Percentiles rank a stretch among this genome's conserved stretches.
Conservation (phyloP, 2,329 filamentous ascomycete genomes). For the Neopestalotiopsis sp. region DNA sequence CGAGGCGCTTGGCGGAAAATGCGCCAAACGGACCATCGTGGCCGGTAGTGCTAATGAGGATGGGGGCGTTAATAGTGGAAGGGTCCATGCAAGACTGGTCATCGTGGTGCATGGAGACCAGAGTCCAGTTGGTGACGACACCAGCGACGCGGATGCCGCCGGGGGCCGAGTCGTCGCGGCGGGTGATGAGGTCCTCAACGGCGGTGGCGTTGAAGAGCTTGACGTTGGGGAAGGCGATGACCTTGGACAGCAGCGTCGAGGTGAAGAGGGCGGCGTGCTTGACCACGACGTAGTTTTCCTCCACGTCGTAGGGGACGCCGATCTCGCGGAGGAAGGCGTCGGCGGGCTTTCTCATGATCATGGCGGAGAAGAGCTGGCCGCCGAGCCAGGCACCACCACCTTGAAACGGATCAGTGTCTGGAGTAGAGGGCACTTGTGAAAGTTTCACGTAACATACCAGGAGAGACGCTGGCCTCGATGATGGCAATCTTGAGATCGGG, state of each 20-base stretch:
- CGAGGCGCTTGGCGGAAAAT: conserved; percentile 89
- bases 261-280: conserved; percentile 95
- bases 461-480: conserved; percentile 85
- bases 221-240: conserved; percentile 85
- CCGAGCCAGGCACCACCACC: conserved; percentile 92
- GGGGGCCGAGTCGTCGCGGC: conserved; percentile 57
- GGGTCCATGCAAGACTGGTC: conserved; percentile 97
- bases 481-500: conserved; percentile 93
- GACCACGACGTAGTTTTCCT: conserved; percentile 87
- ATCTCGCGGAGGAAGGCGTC: conserved; percentile 83
- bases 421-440: not conserved
- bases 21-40: conserved; percentile 92
- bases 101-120: conserved; percentile 86
- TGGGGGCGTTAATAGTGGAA: conserved; percentile 92
- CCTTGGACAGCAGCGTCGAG: conserved; percentile 82
- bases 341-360: conserved; percentile 94
- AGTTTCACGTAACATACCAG: conserved; percentile 49
- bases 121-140: conserved; percentile 95
- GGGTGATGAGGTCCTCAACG: conserved; percentile 92
- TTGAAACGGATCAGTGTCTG: conserved; percentile 18
- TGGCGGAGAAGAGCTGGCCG: conserved; percentile 91
- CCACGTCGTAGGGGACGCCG: conserved; percentile 85
- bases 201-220: conserved; percentile 96
- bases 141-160: conserved; percentile 75
- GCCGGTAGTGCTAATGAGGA: conserved; percentile 88